Evolutionary conservation across 2,329 filamentous ascomycete genomes (phyloP).

Genomic region (Aspergillus neoniger): DNA sequence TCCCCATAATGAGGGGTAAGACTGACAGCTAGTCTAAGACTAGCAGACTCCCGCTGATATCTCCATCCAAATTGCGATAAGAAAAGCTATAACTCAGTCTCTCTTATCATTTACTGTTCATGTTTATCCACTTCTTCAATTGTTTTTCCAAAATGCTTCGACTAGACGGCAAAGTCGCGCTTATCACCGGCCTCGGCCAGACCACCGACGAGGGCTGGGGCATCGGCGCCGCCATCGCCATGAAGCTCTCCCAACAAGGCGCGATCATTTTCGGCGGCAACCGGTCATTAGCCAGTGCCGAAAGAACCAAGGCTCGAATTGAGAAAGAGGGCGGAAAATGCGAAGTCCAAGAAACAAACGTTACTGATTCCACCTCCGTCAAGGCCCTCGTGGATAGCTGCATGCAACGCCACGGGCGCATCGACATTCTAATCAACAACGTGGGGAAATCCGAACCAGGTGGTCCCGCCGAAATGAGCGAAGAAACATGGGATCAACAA

Average conservation of each 20-base stretch:
- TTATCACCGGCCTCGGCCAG: conserved; percentile 37
- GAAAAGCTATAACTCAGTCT: too few relatives aligned
- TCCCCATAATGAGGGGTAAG: too few relatives aligned
- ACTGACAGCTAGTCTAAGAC: too few relatives aligned
- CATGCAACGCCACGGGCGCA: conserved; percentile 54
- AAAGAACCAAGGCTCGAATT: conserved; percentile 45
- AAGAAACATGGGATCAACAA: conserved; percentile 56
- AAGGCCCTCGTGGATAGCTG: conserved; percentile 56
- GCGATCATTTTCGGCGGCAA: conserved; percentile 56
- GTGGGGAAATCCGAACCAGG: conserved; percentile 60
- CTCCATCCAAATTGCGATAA: too few relatives aligned
- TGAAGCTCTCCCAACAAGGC: conserved; percentile 51
- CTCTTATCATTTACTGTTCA: too few relatives aligned
- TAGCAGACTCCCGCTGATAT: too few relatives aligned
- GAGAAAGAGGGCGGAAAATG: conserved; percentile 36
- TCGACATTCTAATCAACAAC: conserved; percentile 64
- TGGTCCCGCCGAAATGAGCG: conserved; percentile 51
- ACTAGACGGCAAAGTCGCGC: conserved; percentile 26
- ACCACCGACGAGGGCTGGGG: conserved; percentile 49
- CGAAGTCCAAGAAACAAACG: conserved; percentile 51
- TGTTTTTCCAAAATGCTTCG: conserved; percentile 23
- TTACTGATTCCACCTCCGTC: conserved; percentile 56
- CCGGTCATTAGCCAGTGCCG: conserved; percentile 44
- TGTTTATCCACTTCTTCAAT: too few relatives aligned
- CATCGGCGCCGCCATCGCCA: conserved; percentile 55